Evolutionary conservation across 2,329 filamentous ascomycete genomes (phyloP).

Genomic region (Cercospora zeae-maydis): DNA sequence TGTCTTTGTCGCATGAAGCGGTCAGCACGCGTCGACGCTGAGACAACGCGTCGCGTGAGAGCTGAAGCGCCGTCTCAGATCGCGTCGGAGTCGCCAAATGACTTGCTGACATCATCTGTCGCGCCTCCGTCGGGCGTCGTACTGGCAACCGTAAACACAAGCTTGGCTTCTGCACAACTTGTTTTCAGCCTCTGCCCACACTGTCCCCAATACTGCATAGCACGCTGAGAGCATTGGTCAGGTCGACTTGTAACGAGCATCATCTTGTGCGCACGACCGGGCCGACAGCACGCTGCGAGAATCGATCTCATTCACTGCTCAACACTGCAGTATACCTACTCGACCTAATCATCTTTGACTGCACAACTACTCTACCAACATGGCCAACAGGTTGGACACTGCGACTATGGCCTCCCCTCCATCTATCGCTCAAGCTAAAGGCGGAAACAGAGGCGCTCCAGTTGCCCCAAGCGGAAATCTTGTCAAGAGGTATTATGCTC

Average conservation of each 20-base stretch:
- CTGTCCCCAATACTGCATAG: background rate
- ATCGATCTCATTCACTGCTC: background rate
- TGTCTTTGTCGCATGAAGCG: too few relatives aligned
- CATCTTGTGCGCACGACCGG: background rate
- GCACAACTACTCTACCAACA: slow-evolving; percentile 26
- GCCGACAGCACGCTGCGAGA: background rate
- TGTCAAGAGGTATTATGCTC: slow-evolving; percentile 44
- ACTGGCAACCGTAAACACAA: too few relatives aligned
- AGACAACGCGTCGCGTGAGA: too few relatives aligned
- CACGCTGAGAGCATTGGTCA: background rate
- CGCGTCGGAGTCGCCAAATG: too few relatives aligned
- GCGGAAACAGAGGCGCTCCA: slow-evolving; percentile 21
- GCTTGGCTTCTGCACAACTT: background rate
- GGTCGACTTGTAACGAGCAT: background rate
- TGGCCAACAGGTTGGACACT: slow-evolving; percentile 34
- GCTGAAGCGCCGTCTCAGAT: too few relatives aligned
- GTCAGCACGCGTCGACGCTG: too few relatives aligned
- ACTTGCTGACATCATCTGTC: too few relatives aligned
- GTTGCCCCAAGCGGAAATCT: slow-evolving; percentile 42
- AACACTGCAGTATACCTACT: background rate
- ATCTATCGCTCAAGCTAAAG: slow-evolving; percentile 34
- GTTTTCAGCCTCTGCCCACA: background rate
- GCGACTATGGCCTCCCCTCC: slow-evolving; percentile 33
- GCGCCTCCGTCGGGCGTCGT: too few relatives aligned
- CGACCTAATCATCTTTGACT: background rate